These are phyloP conservation scores for Lactarius indigo DNA, from an alignment of 768 basidiomycete genomes.

Conservation along the genomic window DNA sequence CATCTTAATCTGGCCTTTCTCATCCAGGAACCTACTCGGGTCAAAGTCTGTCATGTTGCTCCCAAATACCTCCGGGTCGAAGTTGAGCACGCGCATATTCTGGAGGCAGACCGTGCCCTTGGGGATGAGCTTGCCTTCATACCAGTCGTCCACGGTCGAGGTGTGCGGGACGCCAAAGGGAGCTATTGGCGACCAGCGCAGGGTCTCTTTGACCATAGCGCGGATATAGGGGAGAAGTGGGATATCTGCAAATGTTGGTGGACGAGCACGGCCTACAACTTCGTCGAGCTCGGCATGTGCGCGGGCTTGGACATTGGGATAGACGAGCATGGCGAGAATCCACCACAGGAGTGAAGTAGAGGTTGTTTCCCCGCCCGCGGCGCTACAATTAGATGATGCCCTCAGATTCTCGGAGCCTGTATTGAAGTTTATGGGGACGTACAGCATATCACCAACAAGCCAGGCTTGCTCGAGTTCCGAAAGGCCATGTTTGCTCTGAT, in stretches of 20 bases:
- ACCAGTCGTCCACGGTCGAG: constrained; percentile 6
- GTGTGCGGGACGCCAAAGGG: constrained; percentile 26
- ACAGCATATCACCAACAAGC: constrained; percentile 23
- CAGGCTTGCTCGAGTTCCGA: constrained; percentile 18
- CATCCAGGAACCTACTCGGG: neutral
- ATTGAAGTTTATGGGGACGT: neutral
- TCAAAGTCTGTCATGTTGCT: neutral
- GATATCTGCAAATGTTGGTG: constrained; percentile 37
- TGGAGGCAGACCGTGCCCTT: no score
- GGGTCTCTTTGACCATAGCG: constrained; percentile 34
- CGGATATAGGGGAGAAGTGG: constrained; percentile 38
- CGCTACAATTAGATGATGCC: neutral
- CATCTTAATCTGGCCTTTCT: neutral
- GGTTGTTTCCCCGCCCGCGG: neutral
- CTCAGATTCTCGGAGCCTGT: neutral
- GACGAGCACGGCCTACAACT: constrained; percentile 33
- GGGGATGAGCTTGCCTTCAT: no score
- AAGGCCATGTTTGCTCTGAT: neutral
- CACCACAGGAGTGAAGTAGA: constrained; percentile 33
- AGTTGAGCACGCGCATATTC: no score
- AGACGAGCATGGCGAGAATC: constrained; percentile 38
- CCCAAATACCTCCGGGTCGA: no score
- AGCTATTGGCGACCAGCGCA: constrained; percentile 29
- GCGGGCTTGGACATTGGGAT: constrained; percentile 36
- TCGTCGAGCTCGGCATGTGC: constrained; percentile 43